phyloP scores from a whole-genome alignment of 495 filamentous ascomycete species.

The Achaetomiella virescens region DNA sequence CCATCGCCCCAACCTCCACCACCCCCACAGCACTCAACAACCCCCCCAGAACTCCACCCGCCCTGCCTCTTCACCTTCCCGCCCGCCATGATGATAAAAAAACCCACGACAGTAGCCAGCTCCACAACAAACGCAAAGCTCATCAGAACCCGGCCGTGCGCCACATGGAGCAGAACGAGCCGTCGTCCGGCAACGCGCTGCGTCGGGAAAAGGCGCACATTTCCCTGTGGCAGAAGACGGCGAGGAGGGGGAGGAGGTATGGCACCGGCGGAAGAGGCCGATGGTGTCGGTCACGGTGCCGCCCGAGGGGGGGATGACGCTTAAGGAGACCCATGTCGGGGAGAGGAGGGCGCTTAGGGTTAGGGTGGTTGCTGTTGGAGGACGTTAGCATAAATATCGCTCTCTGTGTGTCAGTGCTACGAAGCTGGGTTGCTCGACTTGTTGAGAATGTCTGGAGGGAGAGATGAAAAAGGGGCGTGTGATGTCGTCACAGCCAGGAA shows the following conservation, averaged over 20 bases:
- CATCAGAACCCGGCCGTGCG: slow-evolving; percentile 81
- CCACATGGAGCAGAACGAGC: slow-evolving; percentile 82
- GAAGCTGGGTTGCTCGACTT: neutral
- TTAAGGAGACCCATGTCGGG: slow-evolving; percentile 75
- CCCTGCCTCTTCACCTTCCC: slow-evolving; percentile 67
- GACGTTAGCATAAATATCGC: neutral
- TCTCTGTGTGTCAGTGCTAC: too few species aligned
- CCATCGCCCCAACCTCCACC: slow-evolving; percentile 64
- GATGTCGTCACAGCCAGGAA: too few species aligned
- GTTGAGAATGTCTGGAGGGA: too few species aligned
- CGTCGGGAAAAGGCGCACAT: slow-evolving; percentile 52
- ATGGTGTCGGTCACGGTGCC: slow-evolving; percentile 58
- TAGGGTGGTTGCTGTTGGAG: slow-evolving; percentile 59
- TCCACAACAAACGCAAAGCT: slow-evolving; percentile 71
- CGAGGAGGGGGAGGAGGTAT: too few species aligned
- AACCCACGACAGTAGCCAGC: slow-evolving; percentile 66
- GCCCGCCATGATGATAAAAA: slow-evolving; percentile 65
- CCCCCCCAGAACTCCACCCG: slow-evolving; percentile 69
- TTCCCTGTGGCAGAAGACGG: slow-evolving; percentile 37
- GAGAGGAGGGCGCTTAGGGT: slow-evolving; percentile 68
- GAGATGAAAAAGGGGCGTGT: neutral
- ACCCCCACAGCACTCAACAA: slow-evolving; percentile 55
- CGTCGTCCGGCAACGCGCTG: slow-evolving; percentile 49
- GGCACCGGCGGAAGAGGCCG: slow-evolving; percentile 74
- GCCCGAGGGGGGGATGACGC: slow-evolving; percentile 47